phyloP scores from a whole-genome alignment of 208 protist genomes.

The Acanthamoeba royreba region DNA sequence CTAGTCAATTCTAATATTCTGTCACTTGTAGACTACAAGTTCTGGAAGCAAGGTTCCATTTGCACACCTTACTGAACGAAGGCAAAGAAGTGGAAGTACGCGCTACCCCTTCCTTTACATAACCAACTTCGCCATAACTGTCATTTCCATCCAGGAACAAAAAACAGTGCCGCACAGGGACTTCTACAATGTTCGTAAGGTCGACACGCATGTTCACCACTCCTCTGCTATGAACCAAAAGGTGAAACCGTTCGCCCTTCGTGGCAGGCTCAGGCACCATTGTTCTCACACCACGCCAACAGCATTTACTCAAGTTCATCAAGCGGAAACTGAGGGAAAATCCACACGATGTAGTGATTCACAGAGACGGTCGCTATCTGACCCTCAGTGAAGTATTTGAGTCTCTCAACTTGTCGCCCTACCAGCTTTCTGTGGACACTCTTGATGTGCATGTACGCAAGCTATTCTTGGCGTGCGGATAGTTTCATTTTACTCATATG shows the following conservation, averaged over 20 bases:
- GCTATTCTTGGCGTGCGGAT: no score
- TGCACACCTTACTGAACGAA: constrained; percentile 92
- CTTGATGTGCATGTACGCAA: constrained; percentile 80
- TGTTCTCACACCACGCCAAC: constrained; percentile 75
- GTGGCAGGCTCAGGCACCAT: no score
- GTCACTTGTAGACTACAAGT: not conserved
- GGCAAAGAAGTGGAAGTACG: constrained; percentile 69
- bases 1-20: not conserved
- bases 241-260: no score
- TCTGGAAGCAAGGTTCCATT: constrained; percentile 72
- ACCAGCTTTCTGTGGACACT: constrained; percentile 93
- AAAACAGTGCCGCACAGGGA: constrained; percentile 71
- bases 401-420: constrained; percentile 67
- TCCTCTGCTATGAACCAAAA: constrained; percentile 90
- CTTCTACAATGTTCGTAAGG: constrained; percentile 95
- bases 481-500: not conserved
- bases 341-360: not conserved
- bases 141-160: not conserved
- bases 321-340: constrained; percentile 70
- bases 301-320: constrained; percentile 91
- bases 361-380: not conserved
- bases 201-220: constrained; percentile 96
- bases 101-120: not conserved
- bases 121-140: not conserved
- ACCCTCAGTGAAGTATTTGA: constrained; percentile 78